Percentiles rank a stretch among this genome's conserved stretches.
These are phyloP conservation scores for Orbilia blumenaviensis DNA, from an alignment of 2,329 filamentous ascomycete species.

Conservation along the genomic window DNA sequence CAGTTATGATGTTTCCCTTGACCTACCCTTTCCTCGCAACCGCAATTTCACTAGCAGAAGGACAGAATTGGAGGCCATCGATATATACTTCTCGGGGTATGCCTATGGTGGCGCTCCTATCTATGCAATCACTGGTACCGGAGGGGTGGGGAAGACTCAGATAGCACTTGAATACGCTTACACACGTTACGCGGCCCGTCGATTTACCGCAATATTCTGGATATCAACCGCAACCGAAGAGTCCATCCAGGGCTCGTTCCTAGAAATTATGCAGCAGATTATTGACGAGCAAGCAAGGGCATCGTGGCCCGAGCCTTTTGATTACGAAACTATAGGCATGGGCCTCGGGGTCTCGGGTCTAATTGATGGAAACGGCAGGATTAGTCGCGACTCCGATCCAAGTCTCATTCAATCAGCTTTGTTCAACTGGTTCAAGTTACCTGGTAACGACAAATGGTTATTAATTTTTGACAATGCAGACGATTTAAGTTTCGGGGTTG, in stretches of 20 bases:
- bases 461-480: conserved; percentile 19
- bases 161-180: conserved; percentile 26
- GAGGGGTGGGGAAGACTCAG: conserved; percentile 19
- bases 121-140: conserved; percentile 13
- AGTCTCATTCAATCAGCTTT: neutral
- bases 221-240: neutral
- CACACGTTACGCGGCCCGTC: neutral
- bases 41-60: neutral
- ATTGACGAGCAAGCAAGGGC: neutral
- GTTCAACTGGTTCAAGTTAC: conserved; percentile 1
- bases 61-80: neutral
- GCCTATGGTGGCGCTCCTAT: neutral
- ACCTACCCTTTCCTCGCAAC: neutral
- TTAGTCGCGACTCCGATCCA: neutral
- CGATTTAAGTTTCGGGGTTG: neutral
- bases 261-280: conserved; percentile 14
- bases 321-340: neutral
- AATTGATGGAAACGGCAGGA: neutral
- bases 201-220: conserved; percentile 18
- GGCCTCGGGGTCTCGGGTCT: neutral
- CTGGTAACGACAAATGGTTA: conserved; percentile 6
- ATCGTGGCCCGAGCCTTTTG: neutral
- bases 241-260: neutral
- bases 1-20: neutral
- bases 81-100: neutral